Evolutionary conservation across 2,329 filamentous ascomycete species (phyloP).

Genomic region (Ceratocystiopsis minuta): DNA sequence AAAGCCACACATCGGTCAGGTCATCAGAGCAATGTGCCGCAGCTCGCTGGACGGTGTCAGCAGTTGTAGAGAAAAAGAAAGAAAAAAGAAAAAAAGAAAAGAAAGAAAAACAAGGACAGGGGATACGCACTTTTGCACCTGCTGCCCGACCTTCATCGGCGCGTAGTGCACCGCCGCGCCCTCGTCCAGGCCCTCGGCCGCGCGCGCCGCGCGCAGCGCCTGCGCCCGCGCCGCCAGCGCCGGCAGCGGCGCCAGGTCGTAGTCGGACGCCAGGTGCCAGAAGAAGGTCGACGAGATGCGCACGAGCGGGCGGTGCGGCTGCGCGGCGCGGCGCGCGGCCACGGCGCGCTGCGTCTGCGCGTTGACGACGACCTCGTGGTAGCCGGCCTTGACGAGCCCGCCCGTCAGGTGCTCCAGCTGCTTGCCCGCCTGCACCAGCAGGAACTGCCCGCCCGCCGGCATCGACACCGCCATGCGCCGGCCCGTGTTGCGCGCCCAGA

Average conservation of each 20-base stretch:
- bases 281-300: conserved; percentile 44
- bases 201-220: conserved; percentile 27
- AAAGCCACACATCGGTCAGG: conserved; percentile 10
- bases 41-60: conserved; percentile 20
- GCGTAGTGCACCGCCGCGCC: conserved; percentile 29
- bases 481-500: conserved; percentile 46
- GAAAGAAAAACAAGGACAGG: no score
- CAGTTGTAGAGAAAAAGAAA: background rate
- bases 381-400: conserved; percentile 42
- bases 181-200: conserved; percentile 32
- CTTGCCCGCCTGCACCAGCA: conserved; percentile 44
- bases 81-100: background rate
- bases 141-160: conserved; percentile 39
- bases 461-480: conserved; percentile 40
- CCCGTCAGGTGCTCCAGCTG: conserved; percentile 44
- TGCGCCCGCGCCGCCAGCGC: conserved; percentile 26
- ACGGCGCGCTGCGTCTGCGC: conserved; percentile 31
- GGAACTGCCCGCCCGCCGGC: conserved; percentile 32
- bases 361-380: conserved; percentile 43
- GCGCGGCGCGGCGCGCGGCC: conserved; percentile 20
- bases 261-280: conserved; percentile 41
- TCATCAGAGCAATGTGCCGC: conserved; percentile 35
- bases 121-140: conserved; percentile 33
- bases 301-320: conserved; percentile 31
- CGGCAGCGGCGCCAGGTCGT: conserved; percentile 33